phyloP scores from a whole-genome alignment of 257 asterid species.

The Eustoma russellianum region DNA sequence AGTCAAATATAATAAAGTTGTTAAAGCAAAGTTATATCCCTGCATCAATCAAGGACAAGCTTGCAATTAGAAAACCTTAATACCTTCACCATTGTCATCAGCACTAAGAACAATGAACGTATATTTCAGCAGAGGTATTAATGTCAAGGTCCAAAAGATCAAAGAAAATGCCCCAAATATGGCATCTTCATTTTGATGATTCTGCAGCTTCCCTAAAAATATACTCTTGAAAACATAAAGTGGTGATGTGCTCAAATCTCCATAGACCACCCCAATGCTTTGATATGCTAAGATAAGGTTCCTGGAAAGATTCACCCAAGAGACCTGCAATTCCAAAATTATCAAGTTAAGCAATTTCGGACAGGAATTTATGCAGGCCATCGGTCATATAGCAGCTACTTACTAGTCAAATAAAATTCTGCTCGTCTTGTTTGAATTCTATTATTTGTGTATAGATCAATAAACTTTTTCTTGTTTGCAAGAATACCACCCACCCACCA shows the following conservation, averaged over 20 bases:
- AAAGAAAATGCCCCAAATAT: slow-evolving; percentile 87
- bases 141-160: slow-evolving; percentile 88
- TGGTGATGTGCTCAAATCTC: slow-evolving; percentile 94
- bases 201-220: slow-evolving; percentile 56
- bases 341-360: slow-evolving; percentile 5
- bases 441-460: not conserved
- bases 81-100: slow-evolving; percentile 96
- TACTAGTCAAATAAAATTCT: not conserved
- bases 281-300: slow-evolving; percentile 72
- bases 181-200: slow-evolving; percentile 50
- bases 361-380: not conserved
- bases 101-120: slow-evolving; percentile 51
- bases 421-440: no score
- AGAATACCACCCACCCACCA: not conserved
- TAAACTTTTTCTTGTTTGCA: not conserved
- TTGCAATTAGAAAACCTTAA: slow-evolving; percentile 9
- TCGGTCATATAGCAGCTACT: not conserved
- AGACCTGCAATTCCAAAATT: slow-evolving; percentile 44
- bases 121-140: slow-evolving; percentile 92
- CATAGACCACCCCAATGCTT: slow-evolving; percentile 96
- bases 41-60: not conserved
- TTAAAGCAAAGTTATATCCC: slow-evolving; percentile 16
- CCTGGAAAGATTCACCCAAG: slow-evolving; percentile 37
- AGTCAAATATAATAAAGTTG: slow-evolving; percentile 11
- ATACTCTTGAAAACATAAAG: slow-evolving; percentile 74